phyloP scores from a whole-genome alignment of 371 early-diverging fungal species.

The Chytridium lagenaria region DNA sequence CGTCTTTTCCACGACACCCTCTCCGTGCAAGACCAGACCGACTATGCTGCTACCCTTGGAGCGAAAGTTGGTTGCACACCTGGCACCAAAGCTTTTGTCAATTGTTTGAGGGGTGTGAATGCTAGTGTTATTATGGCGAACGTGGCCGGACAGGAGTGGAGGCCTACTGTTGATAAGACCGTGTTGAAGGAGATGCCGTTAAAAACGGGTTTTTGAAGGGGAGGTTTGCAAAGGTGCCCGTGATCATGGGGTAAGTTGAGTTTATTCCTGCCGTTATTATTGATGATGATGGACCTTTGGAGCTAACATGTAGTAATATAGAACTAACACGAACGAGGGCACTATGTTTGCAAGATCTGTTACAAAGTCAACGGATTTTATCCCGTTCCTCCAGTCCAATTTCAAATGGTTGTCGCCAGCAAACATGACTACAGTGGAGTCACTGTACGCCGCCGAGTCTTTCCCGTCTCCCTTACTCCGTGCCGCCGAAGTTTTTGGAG shows the following conservation, averaged over 20 bases:
- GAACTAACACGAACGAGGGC: constrained; percentile 16
- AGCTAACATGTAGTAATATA: neutral
- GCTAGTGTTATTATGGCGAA: neutral
- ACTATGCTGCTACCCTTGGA: neutral
- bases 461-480: neutral
- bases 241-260: neutral
- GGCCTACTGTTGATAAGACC: neutral
- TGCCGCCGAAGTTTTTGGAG: constrained; percentile 13
- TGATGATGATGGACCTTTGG: neutral
- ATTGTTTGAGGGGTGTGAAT: neutral
- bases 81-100: neutral
- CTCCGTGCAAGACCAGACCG: neutral
- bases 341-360: neutral
- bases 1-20: constrained; percentile 11
- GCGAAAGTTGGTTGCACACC: neutral
- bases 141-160: constrained; percentile 3
- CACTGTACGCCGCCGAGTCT: neutral
- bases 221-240: neutral
- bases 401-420: neutral
- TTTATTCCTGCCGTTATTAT: no score
- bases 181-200: neutral
- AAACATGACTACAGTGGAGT: neutral
- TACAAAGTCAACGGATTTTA: neutral
- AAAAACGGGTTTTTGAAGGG: neutral
- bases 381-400: neutral